A percentile compares a stretch with the other conserved stretches of the same genome.
Evolutionary conservation across 2,329 filamentous ascomycete species (phyloP).

Genomic region (Fusarium burgessii): DNA sequence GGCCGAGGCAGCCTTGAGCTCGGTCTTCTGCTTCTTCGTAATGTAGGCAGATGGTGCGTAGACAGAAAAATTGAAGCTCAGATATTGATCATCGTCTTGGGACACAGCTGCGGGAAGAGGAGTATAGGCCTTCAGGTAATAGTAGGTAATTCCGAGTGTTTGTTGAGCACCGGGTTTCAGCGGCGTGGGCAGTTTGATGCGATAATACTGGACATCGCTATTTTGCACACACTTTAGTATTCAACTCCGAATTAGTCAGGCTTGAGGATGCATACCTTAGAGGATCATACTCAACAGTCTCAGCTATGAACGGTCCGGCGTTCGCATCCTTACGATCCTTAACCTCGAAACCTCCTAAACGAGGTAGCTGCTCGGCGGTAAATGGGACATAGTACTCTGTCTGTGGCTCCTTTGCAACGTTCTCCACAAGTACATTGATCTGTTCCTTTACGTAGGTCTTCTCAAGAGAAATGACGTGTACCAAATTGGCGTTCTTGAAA

Average conservation of each 20-base stretch:
- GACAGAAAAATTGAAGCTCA: conserved; percentile 86
- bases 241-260: not conserved
- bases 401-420: conserved; percentile 81
- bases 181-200: conserved; percentile 80
- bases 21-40: conserved; percentile 95
- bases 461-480: conserved; percentile 90
- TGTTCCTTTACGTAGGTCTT: conserved; percentile 92
- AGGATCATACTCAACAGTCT: conserved; percentile 73
- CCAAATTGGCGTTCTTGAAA: conserved; percentile 93
- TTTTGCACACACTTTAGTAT: conserved; percentile 28
- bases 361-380: conserved; percentile 77
- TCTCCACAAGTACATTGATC: conserved; percentile 95
- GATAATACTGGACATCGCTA: conserved; percentile 84
- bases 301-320: conserved; percentile 75
- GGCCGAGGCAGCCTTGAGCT: conserved; percentile 85
- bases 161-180: conserved; percentile 82
- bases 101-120: conserved; percentile 85
- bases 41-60: conserved; percentile 86
- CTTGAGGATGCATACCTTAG: conserved; percentile 61
- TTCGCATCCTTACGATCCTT: conserved; percentile 87
- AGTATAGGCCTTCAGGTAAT: conserved; percentile 79
- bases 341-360: conserved; percentile 88
- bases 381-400: conserved; percentile 94
- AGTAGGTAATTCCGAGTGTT: conserved; percentile 89
- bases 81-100: conserved; percentile 89